These are phyloP conservation scores for Mycena vitilis DNA, from an alignment of 768 basidiomycete genomes.

Conservation along the genomic window DNA sequence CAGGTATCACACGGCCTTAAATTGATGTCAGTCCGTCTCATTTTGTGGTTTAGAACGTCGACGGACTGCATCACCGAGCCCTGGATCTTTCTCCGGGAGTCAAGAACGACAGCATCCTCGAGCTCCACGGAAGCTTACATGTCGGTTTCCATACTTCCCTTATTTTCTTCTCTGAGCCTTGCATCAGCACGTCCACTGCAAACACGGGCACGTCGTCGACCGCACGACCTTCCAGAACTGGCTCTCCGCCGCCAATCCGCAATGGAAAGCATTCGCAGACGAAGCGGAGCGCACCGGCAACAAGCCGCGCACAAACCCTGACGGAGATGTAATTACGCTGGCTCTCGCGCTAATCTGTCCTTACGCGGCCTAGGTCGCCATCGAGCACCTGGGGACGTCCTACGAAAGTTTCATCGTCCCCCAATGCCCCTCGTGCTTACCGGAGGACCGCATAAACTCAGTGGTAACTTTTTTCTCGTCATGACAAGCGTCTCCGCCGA, in stretches of 20 bases:
- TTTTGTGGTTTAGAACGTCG: constrained; percentile 73
- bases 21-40: not conserved
- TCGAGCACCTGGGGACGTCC: constrained; percentile 75
- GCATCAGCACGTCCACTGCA: constrained; percentile 80
- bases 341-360: constrained; percentile 9
- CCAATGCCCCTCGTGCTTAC: constrained; percentile 75
- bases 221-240: constrained; percentile 79
- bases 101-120: constrained; percentile 66
- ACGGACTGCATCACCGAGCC: constrained; percentile 92
- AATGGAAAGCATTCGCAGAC: constrained; percentile 78
- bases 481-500: constrained; percentile 2
- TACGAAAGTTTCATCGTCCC: constrained; percentile 87
- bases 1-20: constrained; percentile 60
- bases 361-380: constrained; percentile 69
- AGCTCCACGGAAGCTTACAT: constrained; percentile 91
- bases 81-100: constrained; percentile 55
- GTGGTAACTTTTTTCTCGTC: constrained; percentile 55
- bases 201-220: constrained; percentile 73
- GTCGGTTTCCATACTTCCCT: constrained; percentile 53
- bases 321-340: constrained; percentile 77
- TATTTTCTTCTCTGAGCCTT: constrained; percentile 3
- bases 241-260: constrained; percentile 79
- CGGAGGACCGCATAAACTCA: constrained; percentile 65
- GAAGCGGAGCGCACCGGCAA: constrained; percentile 68
- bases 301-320: constrained; percentile 87